Percentiles rank a stretch among this genome's conserved stretches.
Evolutionary conservation across 2,329 filamentous ascomycete genomes (phyloP).

Genomic region (Xylaria arbuscula): DNA sequence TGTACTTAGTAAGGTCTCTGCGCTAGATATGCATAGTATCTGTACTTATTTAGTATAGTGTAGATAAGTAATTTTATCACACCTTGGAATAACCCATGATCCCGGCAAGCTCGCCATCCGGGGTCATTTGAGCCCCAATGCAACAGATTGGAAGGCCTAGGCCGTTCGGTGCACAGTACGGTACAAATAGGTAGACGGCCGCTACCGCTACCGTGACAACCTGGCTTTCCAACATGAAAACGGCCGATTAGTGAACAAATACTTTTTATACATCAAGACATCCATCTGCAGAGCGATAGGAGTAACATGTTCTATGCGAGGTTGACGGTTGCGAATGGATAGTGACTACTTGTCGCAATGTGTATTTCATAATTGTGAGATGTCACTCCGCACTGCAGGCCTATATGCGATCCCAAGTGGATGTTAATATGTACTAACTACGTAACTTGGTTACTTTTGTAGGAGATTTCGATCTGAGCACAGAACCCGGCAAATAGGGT

Average conservation of each 20-base stretch:
- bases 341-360: background rate
- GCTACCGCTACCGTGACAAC: background rate
- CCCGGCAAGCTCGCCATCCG: slow-evolving; percentile 19
- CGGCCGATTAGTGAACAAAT: slow-evolving; percentile 4
- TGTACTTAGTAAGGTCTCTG: background rate
- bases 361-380: background rate
- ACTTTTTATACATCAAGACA: background rate
- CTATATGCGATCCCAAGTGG: background rate
- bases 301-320: background rate
- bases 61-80: slow-evolving; percentile 11
- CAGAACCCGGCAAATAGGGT: no score
- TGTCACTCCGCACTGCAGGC: background rate
- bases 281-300: background rate
- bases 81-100: slow-evolving; percentile 22
- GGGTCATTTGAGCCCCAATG: slow-evolving; percentile 35
- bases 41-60: background rate
- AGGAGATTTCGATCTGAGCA: background rate
- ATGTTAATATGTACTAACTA: background rate
- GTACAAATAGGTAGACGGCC: slow-evolving; percentile 13
- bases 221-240: background rate
- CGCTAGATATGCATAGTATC: background rate
- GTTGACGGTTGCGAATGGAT: background rate
- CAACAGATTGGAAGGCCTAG: slow-evolving; percentile 18
- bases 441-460: background rate
- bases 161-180: slow-evolving; percentile 27